These are phyloP conservation scores for Fusarium bactridioides DNA, from an alignment of 2,329 filamentous ascomycete genomes.

Conservation along the genomic window DNA sequence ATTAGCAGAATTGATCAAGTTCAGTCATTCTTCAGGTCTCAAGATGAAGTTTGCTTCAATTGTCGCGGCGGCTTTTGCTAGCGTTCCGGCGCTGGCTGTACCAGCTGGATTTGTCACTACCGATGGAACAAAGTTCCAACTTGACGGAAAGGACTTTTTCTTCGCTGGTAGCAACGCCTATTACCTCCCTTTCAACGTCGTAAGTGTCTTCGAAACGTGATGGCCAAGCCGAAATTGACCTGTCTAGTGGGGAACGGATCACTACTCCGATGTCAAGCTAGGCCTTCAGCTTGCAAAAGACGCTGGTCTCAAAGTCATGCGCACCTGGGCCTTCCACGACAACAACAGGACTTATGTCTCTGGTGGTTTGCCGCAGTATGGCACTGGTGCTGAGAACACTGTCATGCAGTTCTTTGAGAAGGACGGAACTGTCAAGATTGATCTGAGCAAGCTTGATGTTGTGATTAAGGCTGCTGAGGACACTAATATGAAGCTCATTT, in stretches of 20 bases:
- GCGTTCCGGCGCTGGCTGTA: constrained; percentile 7
- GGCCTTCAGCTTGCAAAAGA: constrained; percentile 16
- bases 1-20: not conserved
- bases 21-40: not conserved
- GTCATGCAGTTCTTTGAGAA: constrained; percentile 46
- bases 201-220: not conserved
- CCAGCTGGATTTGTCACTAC: constrained; percentile 57
- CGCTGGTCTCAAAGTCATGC: constrained; percentile 18
- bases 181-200: constrained; percentile 63
- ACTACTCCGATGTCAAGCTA: constrained; percentile 42
- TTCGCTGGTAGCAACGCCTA: constrained; percentile 67
- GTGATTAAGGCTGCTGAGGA: constrained; percentile 52
- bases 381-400: constrained; percentile 54
- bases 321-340: constrained; percentile 26
- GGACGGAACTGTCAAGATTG: constrained; percentile 22
- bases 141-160: constrained; percentile 63
- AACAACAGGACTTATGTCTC: constrained; percentile 12
- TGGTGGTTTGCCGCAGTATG: constrained; percentile 55
- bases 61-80: constrained; percentile 2
- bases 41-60: constrained; percentile 21
- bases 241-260: constrained; percentile 23
- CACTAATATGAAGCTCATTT: constrained; percentile 59
- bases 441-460: constrained; percentile 18
- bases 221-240: no score
- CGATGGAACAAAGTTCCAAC: constrained; percentile 58